Base-by-base conservation (phyloP, 345 rosid genomes). In the Arabidopsis arenosa region DNA sequence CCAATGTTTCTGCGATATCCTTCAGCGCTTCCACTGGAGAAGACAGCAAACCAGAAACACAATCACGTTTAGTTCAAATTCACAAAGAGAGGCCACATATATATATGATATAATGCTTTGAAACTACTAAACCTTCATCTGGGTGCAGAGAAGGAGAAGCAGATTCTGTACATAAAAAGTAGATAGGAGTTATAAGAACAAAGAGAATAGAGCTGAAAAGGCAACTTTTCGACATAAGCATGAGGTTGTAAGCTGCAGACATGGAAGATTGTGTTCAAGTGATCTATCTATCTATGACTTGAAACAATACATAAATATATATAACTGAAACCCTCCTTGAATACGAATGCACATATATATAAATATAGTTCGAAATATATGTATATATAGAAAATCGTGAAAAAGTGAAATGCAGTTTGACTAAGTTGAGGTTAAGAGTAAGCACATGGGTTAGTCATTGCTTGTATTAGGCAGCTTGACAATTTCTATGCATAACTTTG, bases 71-170 rank as follows among this genome's bases (percentile, higher is more conserved):
- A 14, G 48, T 23, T 75, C 23, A 8, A 63, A 40, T 37, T 43
- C 47, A 54, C 15, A 43, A 48, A 41, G 63, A 41, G 12, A 63
- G 13, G 5, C 18, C 30, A 43, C 15, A 43, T 12, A 5, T 41
- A 11, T 11, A 41, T 43, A 43, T 43, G 4, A 28, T 13, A 57
- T 36, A 52, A 48, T 59, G 47, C 26, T 13, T 28, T 17, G 8
- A 72, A 53, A 13, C 3, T 4, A 40, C 9, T 23, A 41, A 21
- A 75, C 79, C 79, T 75, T 75, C 75, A 40, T 60, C 48, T 59
- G 55, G 75, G 12, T 75, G 79, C 11, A 75, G 79, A 32, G 63
- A 58, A 43, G 79, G 79, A 59, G 68, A 70, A 56, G 74, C 28
- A 37, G 45, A 59, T 9, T 10, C 47, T 12, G 43, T 57, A 66